Evolutionary conservation across 140 eudicot genomes (phyloP).

Genomic region (Anethum foeniculum): DNA sequence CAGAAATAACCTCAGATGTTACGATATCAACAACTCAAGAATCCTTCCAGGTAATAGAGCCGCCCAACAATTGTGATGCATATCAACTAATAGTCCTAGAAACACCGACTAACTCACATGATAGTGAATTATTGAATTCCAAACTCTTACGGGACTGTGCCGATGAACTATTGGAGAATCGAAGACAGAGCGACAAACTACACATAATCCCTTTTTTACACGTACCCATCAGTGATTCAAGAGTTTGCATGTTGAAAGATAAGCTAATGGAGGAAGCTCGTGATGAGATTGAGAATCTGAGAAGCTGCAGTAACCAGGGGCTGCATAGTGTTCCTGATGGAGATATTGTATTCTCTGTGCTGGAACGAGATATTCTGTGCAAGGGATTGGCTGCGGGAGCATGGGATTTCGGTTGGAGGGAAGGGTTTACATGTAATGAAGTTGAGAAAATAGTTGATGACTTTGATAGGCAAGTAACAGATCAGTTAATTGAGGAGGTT

Average conservation of each 20-base stretch:
- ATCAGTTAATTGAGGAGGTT: slow-evolving; percentile 45
- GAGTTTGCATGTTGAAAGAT: slow-evolving; percentile 21
- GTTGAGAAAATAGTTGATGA: slow-evolving; percentile 39
- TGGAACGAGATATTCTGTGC: slow-evolving; percentile 46
- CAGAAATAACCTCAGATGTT: slow-evolving; percentile 7
- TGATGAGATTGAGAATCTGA: slow-evolving; percentile 38
- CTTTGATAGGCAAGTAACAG: slow-evolving; percentile 44
- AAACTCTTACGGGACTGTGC: slow-evolving; percentile 44
- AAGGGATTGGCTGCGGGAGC: slow-evolving; percentile 24
- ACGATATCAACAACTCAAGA: slow-evolving; percentile 20
- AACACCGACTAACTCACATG: slow-evolving; percentile 14
- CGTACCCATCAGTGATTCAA: slow-evolving; percentile 15
- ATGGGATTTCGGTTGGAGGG: slow-evolving; percentile 62
- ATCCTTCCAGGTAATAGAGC: slow-evolving; percentile 25
- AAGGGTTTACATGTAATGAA: slow-evolving; percentile 40
- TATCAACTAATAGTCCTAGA: slow-evolving; percentile 18
- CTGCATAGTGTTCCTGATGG: slow-evolving; percentile 17
- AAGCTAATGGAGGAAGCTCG: slow-evolving; percentile 25
- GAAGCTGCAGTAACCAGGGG: slow-evolving; percentile 16
- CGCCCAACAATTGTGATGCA: slow-evolving; percentile 16
- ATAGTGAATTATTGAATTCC: slow-evolving; percentile 14
- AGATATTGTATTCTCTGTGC: slow-evolving; percentile 27
- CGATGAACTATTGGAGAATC: slow-evolving; percentile 45
- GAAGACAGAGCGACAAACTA: slow-evolving; percentile 19
- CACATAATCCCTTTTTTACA: slow-evolving; percentile 19